These are phyloP conservation scores for Roridomyces roridus DNA, from an alignment of 768 basidiomycete genomes.

Conservation along the genomic window DNA sequence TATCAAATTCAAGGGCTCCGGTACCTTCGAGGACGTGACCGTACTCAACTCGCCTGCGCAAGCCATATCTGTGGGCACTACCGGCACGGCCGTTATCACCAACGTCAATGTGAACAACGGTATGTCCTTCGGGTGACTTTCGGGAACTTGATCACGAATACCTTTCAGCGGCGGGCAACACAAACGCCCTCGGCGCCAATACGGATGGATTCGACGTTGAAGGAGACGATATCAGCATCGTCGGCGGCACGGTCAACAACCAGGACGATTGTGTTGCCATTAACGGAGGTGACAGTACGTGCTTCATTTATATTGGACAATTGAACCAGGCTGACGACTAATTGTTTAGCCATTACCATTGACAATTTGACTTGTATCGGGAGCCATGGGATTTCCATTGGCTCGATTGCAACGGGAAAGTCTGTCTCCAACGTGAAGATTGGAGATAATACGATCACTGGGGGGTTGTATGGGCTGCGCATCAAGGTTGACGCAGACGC, in stretches of 20 bases:
- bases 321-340: too few relatives aligned
- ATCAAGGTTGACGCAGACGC: slow-evolving; percentile 24
- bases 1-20: slow-evolving; percentile 15
- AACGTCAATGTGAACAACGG: slow-evolving; percentile 23
- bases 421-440: slow-evolving; percentile 45
- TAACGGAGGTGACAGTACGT: slow-evolving; percentile 24
- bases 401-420: slow-evolving; percentile 43
- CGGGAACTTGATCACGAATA: too few relatives aligned
- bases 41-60: slow-evolving; percentile 24
- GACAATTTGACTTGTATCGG: slow-evolving; percentile 47
- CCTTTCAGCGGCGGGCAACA: slow-evolving; percentile 24
- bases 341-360: too few relatives aligned
- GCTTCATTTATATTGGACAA: too few relatives aligned
- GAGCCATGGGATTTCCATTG: slow-evolving; percentile 59
- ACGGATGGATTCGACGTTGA: slow-evolving; percentile 29
- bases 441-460: slow-evolving; percentile 43
- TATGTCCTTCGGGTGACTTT: not conserved
- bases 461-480: slow-evolving; percentile 27
- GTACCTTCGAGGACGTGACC: slow-evolving; percentile 23
- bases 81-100: slow-evolving; percentile 11
- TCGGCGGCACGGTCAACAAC: slow-evolving; percentile 18
- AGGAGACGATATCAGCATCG: slow-evolving; percentile 19
- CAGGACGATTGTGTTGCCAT: slow-evolving; percentile 27
- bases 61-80: slow-evolving; percentile 23
- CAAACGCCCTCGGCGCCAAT: slow-evolving; percentile 22